A percentile compares a stretch with the other conserved stretches of the same genome.
Evolutionary conservation across 2,329 filamentous ascomycete species (phyloP).

Genomic region (Hypoxylon sp.): DNA sequence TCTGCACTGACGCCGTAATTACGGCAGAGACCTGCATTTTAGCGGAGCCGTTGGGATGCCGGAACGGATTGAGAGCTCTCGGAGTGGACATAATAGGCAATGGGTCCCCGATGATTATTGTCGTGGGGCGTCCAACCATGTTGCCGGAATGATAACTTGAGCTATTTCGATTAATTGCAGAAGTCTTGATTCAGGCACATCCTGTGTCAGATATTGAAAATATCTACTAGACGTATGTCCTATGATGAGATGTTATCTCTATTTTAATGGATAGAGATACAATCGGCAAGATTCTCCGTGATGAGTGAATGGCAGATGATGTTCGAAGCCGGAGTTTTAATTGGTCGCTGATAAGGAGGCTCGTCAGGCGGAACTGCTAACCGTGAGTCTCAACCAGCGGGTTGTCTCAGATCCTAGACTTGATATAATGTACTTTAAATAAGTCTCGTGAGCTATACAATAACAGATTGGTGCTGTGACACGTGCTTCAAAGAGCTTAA

Average conservation of each 20-base stretch:
- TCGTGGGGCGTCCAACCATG: background rate
- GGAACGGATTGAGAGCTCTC: background rate
- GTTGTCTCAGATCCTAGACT: constrained; percentile 1
- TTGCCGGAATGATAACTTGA: background rate
- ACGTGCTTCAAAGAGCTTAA: background rate
- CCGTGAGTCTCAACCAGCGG: background rate
- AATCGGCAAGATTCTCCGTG: background rate
- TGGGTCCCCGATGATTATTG: background rate
- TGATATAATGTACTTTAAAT: constrained; percentile 12
- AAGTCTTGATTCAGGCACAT: background rate
- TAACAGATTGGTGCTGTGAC: background rate
- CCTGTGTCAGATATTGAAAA: background rate
- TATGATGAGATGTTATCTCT: background rate
- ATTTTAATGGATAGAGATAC: background rate
- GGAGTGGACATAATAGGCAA: background rate
- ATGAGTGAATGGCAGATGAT: constrained; percentile 20
- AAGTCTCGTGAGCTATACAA: background rate
- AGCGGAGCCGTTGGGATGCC: background rate
- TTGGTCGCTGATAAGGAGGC: constrained; percentile 38
- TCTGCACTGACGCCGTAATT: background rate
- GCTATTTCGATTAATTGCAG: background rate
- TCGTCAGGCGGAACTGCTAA: constrained; percentile 27
- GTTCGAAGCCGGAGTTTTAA: constrained; percentile 5
- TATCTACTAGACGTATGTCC: background rate
- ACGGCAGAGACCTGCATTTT: background rate